phyloP scores from a whole-genome alignment of 306 rosid genomes.

The Prunus armeniaca region DNA sequence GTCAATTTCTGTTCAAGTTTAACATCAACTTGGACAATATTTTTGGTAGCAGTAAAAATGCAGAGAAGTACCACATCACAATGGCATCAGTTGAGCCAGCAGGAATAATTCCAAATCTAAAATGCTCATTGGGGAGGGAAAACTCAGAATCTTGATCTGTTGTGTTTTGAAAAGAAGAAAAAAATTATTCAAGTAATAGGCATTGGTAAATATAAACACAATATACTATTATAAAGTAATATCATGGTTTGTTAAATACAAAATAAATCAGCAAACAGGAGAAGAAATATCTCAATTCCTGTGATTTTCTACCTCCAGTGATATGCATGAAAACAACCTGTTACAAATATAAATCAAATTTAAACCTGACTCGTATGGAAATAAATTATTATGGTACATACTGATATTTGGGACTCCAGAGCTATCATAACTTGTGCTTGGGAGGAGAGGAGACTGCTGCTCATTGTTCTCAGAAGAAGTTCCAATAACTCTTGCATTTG shows the following conservation, averaged over 20 bases:
- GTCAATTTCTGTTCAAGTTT: background rate
- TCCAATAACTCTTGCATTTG: conserved; percentile 41
- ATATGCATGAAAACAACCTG: conserved; percentile 21
- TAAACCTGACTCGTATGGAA: conserved; percentile 22
- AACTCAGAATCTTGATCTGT: conserved; percentile 54
- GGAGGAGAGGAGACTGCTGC: conserved; percentile 56
- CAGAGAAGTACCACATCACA: conserved; percentile 72
- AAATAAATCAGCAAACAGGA: conserved; percentile 24
- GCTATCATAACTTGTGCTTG: conserved; percentile 38
- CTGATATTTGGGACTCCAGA: conserved; percentile 35
- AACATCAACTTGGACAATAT: background rate
- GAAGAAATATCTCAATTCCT: conserved; percentile 38
- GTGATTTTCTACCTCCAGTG: conserved; percentile 29
- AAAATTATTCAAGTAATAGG: background rate
- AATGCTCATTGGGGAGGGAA: conserved; percentile 50
- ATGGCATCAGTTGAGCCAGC: conserved; percentile 96
- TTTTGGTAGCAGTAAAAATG: background rate
- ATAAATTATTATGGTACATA: conserved; percentile 37
- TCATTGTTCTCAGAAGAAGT: conserved; percentile 46
- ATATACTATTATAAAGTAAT: background rate
- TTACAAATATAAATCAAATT: conserved; percentile 23
- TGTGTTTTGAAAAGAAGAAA: conserved; percentile 39
- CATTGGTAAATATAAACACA: background rate
- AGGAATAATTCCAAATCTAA: conserved; percentile 93
- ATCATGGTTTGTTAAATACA: conserved; percentile 1